Conservation (phyloP, 177 flowering plant genomes). For the Vitis hybrid region DNA sequence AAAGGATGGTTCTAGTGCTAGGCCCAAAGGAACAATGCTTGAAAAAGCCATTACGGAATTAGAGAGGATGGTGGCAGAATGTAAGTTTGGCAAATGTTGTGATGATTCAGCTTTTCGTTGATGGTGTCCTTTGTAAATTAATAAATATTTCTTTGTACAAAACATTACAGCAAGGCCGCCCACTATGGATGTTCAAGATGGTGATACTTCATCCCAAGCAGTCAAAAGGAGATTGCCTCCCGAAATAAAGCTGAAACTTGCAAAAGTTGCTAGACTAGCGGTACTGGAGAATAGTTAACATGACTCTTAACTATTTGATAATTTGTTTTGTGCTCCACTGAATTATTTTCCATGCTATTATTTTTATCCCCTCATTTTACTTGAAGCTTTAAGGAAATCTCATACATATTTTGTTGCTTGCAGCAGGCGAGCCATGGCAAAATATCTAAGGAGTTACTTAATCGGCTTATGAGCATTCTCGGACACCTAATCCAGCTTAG, state of each 20-base stretch:
- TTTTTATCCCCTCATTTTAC: neutral
- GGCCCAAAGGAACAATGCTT: constrained; percentile 71
- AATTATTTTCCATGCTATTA: neutral
- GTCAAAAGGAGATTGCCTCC: constrained; percentile 89
- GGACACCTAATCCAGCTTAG: constrained; percentile 90
- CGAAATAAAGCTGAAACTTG: constrained; percentile 93
- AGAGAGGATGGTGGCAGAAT: constrained; percentile 83
- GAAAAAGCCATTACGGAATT: constrained; percentile 89
- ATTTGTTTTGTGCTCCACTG: neutral
- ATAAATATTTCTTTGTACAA: neutral
- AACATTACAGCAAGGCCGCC: constrained; percentile 79
- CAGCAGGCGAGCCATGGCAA: constrained; percentile 86
- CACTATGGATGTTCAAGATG: constrained; percentile 63
- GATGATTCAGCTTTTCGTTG: neutral
- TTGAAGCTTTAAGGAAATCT: neutral
- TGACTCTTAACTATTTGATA: neutral
- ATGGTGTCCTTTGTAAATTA: neutral
- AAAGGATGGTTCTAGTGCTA: constrained; percentile 68
- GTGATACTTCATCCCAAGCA: constrained; percentile 69
- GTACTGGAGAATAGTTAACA: constrained; percentile 36
- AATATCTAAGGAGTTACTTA: constrained; percentile 73
- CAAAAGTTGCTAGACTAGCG: constrained; percentile 98
- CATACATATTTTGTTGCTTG: constrained; percentile 20
- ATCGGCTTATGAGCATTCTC: constrained; percentile 83
- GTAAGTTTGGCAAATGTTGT: constrained; percentile 43